Base-by-base conservation (phyloP, 108 stramenopile species). In the Cyclotella atomus region DNA sequence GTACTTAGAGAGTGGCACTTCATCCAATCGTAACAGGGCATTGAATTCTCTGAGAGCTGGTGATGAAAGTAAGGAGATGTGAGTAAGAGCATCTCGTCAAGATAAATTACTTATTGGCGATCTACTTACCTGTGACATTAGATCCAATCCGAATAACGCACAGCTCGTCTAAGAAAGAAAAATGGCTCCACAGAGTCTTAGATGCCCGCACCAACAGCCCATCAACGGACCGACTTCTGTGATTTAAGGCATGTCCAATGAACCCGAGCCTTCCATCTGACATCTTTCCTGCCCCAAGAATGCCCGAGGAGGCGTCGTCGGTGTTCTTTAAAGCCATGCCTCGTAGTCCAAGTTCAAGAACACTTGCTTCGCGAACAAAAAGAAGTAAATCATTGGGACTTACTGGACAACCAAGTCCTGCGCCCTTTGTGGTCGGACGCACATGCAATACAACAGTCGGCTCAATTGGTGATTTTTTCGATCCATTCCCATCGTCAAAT, bases 1-100 rank as follows among this genome's bases (percentile, higher is more conserved):
- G 47, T 75, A 79, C 14, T 59, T 73, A 30, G 66, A 59, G n/a
- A 84, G 59, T 38, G 79, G 83, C 21, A 84, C 70, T 27, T 30
- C 54, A 36, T 84, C 68, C 9, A 50, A 21, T 55, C 72, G 50
- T 29, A 53, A 54, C 50, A 84, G 56, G 14, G 83, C 83, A 61
- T 72, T 77, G 53, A 76, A 84, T 46, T 84, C 83, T 43, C 83
- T 69, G n/a, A 81, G 47, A 46, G 83, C 83, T n/a, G n/a, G n/a
- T n/a, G n/a, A n/a, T n/a, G n/a, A n/a, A n/a, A n/a, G n/a, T n/a
- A n/a, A n/a, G n/a, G n/a, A n/a, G n/a, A n/a, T n/a, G n/a, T n/a
- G n/a, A n/a, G n/a, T n/a, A n/a, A n/a, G n/a, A n/a, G n/a, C n/a
- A n/a, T n/a, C n/a, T n/a, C n/a, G n/a, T n/a, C n/a, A n/a, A n/a